Base-by-base conservation (phyloP, 352 stramenopile species). In the Halophytophthora polymorphica region DNA sequence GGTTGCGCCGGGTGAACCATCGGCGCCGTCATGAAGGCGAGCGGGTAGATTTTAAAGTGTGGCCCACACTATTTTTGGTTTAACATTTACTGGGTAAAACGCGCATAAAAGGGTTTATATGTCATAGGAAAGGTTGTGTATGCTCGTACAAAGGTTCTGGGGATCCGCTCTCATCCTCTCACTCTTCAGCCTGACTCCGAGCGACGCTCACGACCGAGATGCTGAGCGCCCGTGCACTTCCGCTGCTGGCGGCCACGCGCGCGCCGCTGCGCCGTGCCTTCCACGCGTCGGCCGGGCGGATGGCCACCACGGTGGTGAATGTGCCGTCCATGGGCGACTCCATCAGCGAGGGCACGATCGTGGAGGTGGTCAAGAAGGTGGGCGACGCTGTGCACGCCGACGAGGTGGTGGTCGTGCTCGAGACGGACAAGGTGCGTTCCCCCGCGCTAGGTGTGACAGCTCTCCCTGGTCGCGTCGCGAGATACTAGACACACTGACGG, bases 271-370 rank as follows among this genome's bases (percentile, higher is more conserved):
- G 61, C 49, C 62, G 66, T 50, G 64, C 58, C n/a, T 71, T 87
- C 50, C 77, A 91, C 58, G 56, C 66, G 49, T 75, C 71, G 17
- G 44, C 53, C 15, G 51, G 58, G 14, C 64, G 67, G 23, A 45
- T 79, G 21, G 71, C 73, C n/a, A 56, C 89, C 36, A 72, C 82
- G 52, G 88, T 83, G 6, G 78, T 96, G 19, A 88, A 90, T 34
- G 85, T 96, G 22, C 87, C 85, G 46, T 90, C 85, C 25, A 94
- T 96, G 79, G 88, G 85, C 36, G 94, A 99, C 76, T 99, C 94
- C 41, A 99, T 99, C 73, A 98, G 90, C 34, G 95, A 99, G 64
- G 97, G 97, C 47, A 99, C 96, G 31, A 84, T 99, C 50, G 96
- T 98, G 25, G 82, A 98, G 68, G 96, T 98, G 62, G 82, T 93